These are phyloP conservation scores for Adansonia gregorii DNA, from an alignment of 441 rosid genomes.

Conservation along the genomic window DNA sequence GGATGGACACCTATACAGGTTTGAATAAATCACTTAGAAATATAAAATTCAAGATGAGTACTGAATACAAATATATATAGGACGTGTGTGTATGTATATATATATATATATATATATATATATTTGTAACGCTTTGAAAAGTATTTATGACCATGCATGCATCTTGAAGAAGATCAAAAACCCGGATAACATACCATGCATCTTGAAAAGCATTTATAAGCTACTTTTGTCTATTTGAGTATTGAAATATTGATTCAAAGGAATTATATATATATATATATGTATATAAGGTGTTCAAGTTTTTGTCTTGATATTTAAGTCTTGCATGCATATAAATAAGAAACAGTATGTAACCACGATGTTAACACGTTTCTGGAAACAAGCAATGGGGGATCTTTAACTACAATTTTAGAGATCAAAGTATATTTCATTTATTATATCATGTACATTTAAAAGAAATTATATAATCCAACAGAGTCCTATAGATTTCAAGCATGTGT, in stretches of 20 bases:
- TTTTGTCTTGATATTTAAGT: neutral
- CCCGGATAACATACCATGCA: neutral
- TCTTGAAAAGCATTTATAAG: neutral
- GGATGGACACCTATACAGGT: slow-evolving; percentile 98
- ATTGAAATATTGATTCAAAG: neutral
- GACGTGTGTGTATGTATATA: too few species aligned
- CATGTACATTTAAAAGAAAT: too few species aligned
- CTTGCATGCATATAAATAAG: neutral
- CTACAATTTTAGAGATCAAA: too few species aligned
- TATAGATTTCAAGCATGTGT: too few species aligned
- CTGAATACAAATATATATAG: neutral
- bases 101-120: neutral
- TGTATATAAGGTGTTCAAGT: neutral
- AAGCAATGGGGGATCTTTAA: too few species aligned
- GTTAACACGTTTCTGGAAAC: too few species aligned
- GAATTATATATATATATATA: neutral
- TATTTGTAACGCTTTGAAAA: too few species aligned
- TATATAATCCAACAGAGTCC: too few species aligned
- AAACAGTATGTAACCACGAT: too few species aligned
- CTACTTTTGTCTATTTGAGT: neutral
- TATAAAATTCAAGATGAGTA: neutral
- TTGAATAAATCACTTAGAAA: neutral
- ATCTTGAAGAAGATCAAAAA: too few species aligned
- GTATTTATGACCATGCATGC: neutral
- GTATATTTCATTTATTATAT: too few species aligned